Evolutionary conservation across 2,329 filamentous ascomycete species (phyloP).

Genomic region (Fusarium sp.): DNA sequence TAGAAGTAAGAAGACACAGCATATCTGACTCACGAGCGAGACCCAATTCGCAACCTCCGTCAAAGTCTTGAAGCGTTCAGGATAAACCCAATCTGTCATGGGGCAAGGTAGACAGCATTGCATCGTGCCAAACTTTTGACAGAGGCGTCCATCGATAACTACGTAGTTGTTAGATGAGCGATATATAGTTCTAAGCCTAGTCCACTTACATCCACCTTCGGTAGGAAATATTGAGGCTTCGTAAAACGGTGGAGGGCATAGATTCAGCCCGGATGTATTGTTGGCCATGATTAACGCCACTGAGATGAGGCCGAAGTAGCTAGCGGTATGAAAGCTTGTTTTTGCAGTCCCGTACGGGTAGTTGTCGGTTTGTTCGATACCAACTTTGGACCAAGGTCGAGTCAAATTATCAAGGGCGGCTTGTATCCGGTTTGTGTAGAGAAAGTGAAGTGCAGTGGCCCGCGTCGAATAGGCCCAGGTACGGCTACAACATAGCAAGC

Average conservation of each 20-base stretch:
- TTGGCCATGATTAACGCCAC: slow-evolving; percentile 45
- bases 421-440: slow-evolving; percentile 6
- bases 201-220: slow-evolving; percentile 71
- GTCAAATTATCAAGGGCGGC: slow-evolving; percentile 1
- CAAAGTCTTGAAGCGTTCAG: slow-evolving; percentile 68
- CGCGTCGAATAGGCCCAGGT: neutral
- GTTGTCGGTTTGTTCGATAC: slow-evolving; percentile 3
- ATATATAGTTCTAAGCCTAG: neutral
- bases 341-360: slow-evolving; percentile 12
- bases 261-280: slow-evolving; percentile 54
- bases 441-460: slow-evolving; percentile 1
- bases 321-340: slow-evolving; percentile 9
- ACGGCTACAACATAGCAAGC: slow-evolving; percentile 15
- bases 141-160: slow-evolving; percentile 69
- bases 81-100: slow-evolving; percentile 79
- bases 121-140: slow-evolving; percentile 60
- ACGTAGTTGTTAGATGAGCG: slow-evolving; percentile 17
- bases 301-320: neutral
- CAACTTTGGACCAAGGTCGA: slow-evolving; percentile 3
- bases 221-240: slow-evolving; percentile 69
- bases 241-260: slow-evolving; percentile 77
- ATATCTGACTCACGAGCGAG: slow-evolving; percentile 77
- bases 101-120: slow-evolving; percentile 93
- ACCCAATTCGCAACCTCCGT: slow-evolving; percentile 82
- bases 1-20: slow-evolving; percentile 78